phyloP scores from a whole-genome alignment of 306 rosid species.

The Gynostemma pentaphyllum region DNA sequence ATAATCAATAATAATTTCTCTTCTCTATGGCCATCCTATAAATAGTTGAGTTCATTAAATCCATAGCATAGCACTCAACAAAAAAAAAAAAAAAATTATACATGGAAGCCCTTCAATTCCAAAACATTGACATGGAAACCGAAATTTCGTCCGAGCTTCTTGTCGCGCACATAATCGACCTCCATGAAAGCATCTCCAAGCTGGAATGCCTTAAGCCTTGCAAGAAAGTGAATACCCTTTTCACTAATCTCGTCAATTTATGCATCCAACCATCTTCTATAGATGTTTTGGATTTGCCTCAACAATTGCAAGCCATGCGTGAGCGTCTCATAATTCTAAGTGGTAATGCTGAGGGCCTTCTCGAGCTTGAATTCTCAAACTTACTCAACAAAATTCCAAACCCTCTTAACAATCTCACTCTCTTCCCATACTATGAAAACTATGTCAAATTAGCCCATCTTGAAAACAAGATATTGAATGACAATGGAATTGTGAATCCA shows the following conservation, averaged over 20 bases:
- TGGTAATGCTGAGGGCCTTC: slow-evolving; percentile 55
- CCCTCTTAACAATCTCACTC: slow-evolving; percentile 37
- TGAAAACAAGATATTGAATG: slow-evolving; percentile 36
- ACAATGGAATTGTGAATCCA: slow-evolving; percentile 27
- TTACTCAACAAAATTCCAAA: slow-evolving; percentile 30
- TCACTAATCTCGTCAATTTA: slow-evolving; percentile 42
- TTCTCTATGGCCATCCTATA: background rate
- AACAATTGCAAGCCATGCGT: slow-evolving; percentile 32
- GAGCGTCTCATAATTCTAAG: slow-evolving; percentile 41
- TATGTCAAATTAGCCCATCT: slow-evolving; percentile 47
- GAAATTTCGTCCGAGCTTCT: slow-evolving; percentile 36
- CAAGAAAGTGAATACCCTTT: slow-evolving; percentile 54
- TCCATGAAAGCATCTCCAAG: slow-evolving; percentile 45
- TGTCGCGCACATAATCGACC: slow-evolving; percentile 24
- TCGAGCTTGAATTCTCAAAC: slow-evolving; percentile 62
- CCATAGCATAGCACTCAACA: background rate
- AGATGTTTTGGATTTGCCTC: slow-evolving; percentile 34
- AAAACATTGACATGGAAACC: slow-evolving; percentile 20
- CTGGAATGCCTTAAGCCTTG: slow-evolving; percentile 55
- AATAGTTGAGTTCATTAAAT: background rate
- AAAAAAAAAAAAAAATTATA: background rate
- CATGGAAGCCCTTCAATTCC: slow-evolving; percentile 15
- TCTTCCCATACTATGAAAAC: slow-evolving; percentile 58
- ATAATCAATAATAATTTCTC: too few species aligned
- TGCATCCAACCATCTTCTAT: slow-evolving; percentile 50